Percentiles rank a stretch among this genome's conserved stretches.
These are phyloP conservation scores for Blepharisma stoltei DNA, from an alignment of 73 alveolate genomes.

Conservation along the genomic window DNA sequence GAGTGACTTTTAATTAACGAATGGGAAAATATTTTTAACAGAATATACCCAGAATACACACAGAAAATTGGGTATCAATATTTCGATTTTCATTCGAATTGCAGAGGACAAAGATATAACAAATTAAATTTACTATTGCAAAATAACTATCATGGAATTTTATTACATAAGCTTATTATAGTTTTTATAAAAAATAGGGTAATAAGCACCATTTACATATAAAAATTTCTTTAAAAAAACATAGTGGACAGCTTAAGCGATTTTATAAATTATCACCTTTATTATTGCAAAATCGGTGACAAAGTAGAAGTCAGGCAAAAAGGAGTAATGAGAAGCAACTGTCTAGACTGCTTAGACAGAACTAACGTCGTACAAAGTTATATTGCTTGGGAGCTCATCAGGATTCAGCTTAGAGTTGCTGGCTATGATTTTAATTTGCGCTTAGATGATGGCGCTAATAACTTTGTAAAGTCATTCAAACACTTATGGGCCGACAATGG, in stretches of 20 bases:
- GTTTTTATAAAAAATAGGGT: background rate
- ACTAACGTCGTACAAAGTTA: slow-evolving; percentile 73
- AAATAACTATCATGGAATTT: background rate
- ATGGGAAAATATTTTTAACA: slow-evolving; percentile 28
- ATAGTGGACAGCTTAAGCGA: slow-evolving; percentile 36
- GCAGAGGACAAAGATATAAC: slow-evolving; percentile 49
- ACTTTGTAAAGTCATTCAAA: slow-evolving; percentile 32
- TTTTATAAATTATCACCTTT: slow-evolving; percentile 36
- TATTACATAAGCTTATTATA: no score
- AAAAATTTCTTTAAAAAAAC: no score
- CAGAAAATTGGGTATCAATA: slow-evolving; percentile 44
- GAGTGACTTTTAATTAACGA: slow-evolving; percentile 59
- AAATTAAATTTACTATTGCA: slow-evolving; percentile 18
- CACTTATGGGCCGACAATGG: slow-evolving; percentile 87
- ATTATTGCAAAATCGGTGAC: slow-evolving; percentile 17
- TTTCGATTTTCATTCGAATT: slow-evolving; percentile 61
- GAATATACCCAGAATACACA: slow-evolving; percentile 19
- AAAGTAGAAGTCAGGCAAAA: slow-evolving; percentile 39
- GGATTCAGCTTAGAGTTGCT: background rate
- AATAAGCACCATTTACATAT: slow-evolving; percentile 20
- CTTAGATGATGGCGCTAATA: background rate
- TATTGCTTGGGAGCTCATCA: slow-evolving; percentile 25
- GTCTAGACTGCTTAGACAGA: slow-evolving; percentile 91
- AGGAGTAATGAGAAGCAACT: slow-evolving; percentile 88
- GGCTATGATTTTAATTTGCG: background rate